phyloP scores from a whole-genome alignment of 768 basidiomycete species.

The Naganishia randhawae region DNA sequence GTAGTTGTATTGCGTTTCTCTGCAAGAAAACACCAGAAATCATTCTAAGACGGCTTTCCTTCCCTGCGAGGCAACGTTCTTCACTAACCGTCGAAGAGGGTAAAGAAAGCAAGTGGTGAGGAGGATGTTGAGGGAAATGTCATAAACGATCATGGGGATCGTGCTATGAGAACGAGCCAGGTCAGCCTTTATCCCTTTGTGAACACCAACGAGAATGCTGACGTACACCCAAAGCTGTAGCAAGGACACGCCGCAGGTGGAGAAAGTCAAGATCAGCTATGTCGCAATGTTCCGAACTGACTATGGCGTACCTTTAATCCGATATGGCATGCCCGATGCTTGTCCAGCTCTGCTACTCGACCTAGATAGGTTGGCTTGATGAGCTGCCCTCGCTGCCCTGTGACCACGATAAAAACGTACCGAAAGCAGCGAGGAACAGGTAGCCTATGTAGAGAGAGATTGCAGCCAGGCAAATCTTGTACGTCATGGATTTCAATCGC shows the following conservation, averaged over 20 bases:
- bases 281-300: too few relatives aligned
- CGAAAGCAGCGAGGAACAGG: slow-evolving; percentile 7
- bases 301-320: neutral
- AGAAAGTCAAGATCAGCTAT: neutral
- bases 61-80: too few relatives aligned
- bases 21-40: neutral
- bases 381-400: neutral
- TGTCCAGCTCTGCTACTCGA: neutral
- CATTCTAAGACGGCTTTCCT: neutral
- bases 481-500: neutral
- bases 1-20: slow-evolving; percentile 7
- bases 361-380: neutral
- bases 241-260: neutral
- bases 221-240: slow-evolving; percentile 13
- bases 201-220: neutral
- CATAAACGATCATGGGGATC: slow-evolving; percentile 9
- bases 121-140: neutral
- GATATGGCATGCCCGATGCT: slow-evolving; percentile 11
- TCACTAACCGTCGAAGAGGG: neutral
- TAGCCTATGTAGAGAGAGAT: slow-evolving; percentile 9
- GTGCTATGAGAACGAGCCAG: neutral
- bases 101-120: neutral
- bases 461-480: slow-evolving; percentile 10
- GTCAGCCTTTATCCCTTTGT: neutral
- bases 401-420: neutral